These are phyloP conservation scores for Irpex rosettiformis DNA, from an alignment of 1,284 basidiomycete species.

Conservation along the genomic window DNA sequence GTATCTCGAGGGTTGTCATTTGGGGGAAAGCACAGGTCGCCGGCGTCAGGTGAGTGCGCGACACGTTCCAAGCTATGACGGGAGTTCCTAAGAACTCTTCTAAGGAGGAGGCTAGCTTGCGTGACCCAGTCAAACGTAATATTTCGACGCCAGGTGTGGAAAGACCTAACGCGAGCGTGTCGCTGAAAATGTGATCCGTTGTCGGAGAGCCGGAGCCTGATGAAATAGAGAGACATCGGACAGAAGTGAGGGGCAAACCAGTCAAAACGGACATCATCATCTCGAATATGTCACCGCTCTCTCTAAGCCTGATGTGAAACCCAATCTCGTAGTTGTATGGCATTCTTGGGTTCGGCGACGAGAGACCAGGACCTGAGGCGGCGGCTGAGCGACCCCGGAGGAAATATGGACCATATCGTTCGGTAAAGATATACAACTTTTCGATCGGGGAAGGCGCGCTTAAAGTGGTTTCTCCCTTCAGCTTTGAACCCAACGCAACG, in stretches of 20 bases:
- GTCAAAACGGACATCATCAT: background rate
- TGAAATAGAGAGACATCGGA: background rate
- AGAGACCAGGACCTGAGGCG: background rate
- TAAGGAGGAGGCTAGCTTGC: background rate
- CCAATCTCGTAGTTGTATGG: background rate
- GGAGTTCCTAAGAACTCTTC: background rate
- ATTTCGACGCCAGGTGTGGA: background rate
- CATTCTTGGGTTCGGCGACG: background rate
- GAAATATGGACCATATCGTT: background rate
- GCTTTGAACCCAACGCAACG: background rate
- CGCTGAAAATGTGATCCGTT: background rate
- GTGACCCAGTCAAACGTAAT: background rate
- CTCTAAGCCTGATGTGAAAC: background rate
- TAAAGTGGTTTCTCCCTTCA: background rate
- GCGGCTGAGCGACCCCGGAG: background rate
- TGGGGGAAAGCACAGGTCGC: background rate
- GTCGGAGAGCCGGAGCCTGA: background rate
- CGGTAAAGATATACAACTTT: background rate
- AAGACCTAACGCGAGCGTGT: background rate
- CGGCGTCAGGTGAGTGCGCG: background rate
- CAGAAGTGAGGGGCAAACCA: background rate
- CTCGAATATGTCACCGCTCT: background rate
- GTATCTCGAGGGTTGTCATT: background rate
- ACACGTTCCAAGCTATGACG: background rate
- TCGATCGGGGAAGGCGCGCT: background rate